Base-by-base conservation (phyloP, 768 basidiomycete genomes). In the Suillus plorans region DNA sequence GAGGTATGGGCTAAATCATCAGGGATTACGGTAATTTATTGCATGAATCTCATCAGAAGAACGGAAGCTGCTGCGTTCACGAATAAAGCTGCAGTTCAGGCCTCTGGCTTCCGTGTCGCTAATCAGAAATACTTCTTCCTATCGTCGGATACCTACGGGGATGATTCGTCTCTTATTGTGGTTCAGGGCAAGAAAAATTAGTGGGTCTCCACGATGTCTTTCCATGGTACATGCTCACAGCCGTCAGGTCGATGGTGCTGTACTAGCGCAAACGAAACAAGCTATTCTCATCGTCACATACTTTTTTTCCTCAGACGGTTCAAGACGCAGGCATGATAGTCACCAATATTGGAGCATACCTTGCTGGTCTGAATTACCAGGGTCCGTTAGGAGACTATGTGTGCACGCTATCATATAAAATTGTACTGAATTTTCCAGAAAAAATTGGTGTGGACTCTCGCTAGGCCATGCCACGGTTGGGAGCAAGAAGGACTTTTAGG, bases 231-330 rank as follows among this genome's bases (percentile, higher is more conserved):
- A 44, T 39, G 55, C 41, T 49, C 53, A 45, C 7, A 50, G 41
- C 2, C 41, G 25, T 7, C 71, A 96, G 94, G 84, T 82, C 25
- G 86, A 92, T 74, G 95, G 96, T 1, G 85, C 81, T 44, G 70
- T 85, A 37, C 70, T 95, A 64, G 88, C 91, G 56, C 91, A 91
- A 82, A 96, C 94, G 18, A 89, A 84, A 66, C 90, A 92, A 71
- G 94, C 92, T n/a, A 80, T 97, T 63, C 81, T 98, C 61, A 87
- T 97, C 25, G 85, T 86, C 5, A 88, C 89, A 72, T 98, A 97
- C 76, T 65, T 65, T 0, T 0, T 79, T 81, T 6, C 93, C 93
- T 0, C 72, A 74, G 50, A 89, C 91, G 72, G 88, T 87, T 2
- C 69, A 79, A 18, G 95, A 96, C 74, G 81, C 84, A 20, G 89